phyloP scores from a whole-genome alignment of 257 asterid genomes.

The Oldenlandia corymbosa region DNA sequence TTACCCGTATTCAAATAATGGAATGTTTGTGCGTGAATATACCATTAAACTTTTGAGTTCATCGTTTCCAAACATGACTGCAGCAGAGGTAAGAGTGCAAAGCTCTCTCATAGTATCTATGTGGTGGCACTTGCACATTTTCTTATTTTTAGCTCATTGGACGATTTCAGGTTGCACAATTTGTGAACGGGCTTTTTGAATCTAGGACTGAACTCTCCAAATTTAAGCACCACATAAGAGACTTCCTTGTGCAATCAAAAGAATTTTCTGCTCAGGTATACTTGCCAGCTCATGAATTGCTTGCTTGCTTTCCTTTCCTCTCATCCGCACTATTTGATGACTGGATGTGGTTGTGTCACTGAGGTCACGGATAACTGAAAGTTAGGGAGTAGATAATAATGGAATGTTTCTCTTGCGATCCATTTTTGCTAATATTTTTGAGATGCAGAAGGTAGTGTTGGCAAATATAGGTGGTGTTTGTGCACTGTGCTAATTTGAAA shows the following conservation, averaged over 20 bases:
- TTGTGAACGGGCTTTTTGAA: conserved; percentile 80
- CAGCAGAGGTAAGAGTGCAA: conserved; percentile 56
- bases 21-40: conserved; percentile 66
- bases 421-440: too few species aligned
- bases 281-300: neutral
- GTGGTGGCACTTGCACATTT: neutral
- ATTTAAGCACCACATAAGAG: conserved; percentile 85
- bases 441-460: too few species aligned
- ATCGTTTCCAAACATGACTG: conserved; percentile 94
- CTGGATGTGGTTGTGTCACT: too few species aligned
- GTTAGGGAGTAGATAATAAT: too few species aligned
- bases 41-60: conserved; percentile 81
- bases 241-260: conserved; percentile 93
- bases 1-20: conserved; percentile 68
- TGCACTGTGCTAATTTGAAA: neutral
- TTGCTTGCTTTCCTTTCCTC: neutral
- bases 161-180: conserved; percentile 67
- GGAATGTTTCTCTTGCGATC: too few species aligned
- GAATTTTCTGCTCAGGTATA: conserved; percentile 96
- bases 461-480: too few species aligned
- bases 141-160: neutral
- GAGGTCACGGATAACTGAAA: too few species aligned
- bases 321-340: too few species aligned
- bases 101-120: neutral
- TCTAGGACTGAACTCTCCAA: conserved; percentile 55